These are phyloP conservation scores for Hanseniaspora uvarum DNA, from an alignment of 1,139 yeast species.

Conservation along the genomic window DNA sequence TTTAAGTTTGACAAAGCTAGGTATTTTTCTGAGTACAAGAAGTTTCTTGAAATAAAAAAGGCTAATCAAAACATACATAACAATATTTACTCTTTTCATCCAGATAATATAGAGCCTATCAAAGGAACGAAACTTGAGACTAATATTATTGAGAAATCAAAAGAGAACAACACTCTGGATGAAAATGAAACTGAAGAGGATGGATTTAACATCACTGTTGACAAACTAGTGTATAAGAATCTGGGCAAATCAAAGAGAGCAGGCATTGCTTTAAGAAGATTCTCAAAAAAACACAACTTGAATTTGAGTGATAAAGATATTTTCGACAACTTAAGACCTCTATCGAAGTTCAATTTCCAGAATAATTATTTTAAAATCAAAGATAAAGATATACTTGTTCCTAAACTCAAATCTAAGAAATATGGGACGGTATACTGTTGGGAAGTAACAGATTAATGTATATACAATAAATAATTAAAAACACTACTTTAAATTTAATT, in stretches of 20 bases:
- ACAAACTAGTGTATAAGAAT: not conserved
- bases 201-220: not conserved
- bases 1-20: not conserved
- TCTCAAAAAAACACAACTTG: not conserved
- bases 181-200: not conserved
- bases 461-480: not conserved
- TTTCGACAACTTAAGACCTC: not conserved
- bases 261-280: not conserved
- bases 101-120: not conserved
- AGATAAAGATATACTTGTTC: slow-evolving; percentile 3
- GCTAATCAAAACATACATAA: not conserved
- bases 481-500: not conserved
- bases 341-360: not conserved
- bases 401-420: not conserved
- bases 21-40: not conserved
- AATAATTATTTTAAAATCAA: slow-evolving; percentile 8
- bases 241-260: not conserved
- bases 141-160: too few relatives aligned
- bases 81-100: not conserved
- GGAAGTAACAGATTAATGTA: not conserved
- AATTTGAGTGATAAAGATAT: not conserved
- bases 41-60: not conserved
- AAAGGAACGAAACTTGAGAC: not conserved
- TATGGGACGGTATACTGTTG: not conserved
- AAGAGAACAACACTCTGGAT: too few relatives aligned